Conservation (phyloP, 495 filamentous ascomycete genomes). For the Oleoguttula mirabilis region DNA sequence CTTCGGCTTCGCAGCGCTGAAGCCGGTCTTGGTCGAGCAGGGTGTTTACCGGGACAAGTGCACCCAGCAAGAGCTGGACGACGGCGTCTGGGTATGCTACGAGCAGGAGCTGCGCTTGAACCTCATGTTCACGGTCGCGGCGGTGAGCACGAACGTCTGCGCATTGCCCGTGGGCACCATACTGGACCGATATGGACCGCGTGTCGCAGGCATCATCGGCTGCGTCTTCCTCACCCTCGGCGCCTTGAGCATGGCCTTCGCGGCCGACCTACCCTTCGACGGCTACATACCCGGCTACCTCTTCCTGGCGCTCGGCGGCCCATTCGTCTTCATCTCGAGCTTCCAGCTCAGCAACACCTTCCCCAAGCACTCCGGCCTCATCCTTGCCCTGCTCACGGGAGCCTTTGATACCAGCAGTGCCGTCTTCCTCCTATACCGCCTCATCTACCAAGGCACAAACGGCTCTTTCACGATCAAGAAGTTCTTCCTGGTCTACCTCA, state of each 20-base stretch:
- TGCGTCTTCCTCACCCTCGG: slow-evolving; percentile 57
- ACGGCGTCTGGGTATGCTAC: slow-evolving; percentile 51
- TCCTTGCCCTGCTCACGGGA: slow-evolving; percentile 73
- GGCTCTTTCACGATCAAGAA: slow-evolving; percentile 49
- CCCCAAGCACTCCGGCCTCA: slow-evolving; percentile 70
- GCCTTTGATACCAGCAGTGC: slow-evolving; percentile 84
- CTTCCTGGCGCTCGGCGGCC: slow-evolving; percentile 71
- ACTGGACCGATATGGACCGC: slow-evolving; percentile 70
- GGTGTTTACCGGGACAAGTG: slow-evolving; percentile 60
- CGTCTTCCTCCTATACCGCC: slow-evolving; percentile 74
- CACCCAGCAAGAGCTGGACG: slow-evolving; percentile 43
- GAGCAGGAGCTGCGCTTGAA: slow-evolving; percentile 76
- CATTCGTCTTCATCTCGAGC: slow-evolving; percentile 80
- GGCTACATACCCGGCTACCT: slow-evolving; percentile 70
- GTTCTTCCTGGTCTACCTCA: slow-evolving; percentile 69
- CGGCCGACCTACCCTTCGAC: slow-evolving; percentile 51
- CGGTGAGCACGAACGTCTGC: slow-evolving; percentile 70
- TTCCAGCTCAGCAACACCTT: slow-evolving; percentile 94
- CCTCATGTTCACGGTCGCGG: slow-evolving; percentile 89
- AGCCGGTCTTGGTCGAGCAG: slow-evolving; percentile 66
- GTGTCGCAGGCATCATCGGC: slow-evolving; percentile 62
- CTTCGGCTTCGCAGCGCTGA: slow-evolving; percentile 76
- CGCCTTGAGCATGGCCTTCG: slow-evolving; percentile 57
- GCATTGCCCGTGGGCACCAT: slow-evolving; percentile 79
- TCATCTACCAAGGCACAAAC: slow-evolving; percentile 53